Percentiles rank a stretch among this genome's conserved stretches.
Conservation (phyloP, 1,139 yeast genomes). For the Kluyveromyces sp. region DNA sequence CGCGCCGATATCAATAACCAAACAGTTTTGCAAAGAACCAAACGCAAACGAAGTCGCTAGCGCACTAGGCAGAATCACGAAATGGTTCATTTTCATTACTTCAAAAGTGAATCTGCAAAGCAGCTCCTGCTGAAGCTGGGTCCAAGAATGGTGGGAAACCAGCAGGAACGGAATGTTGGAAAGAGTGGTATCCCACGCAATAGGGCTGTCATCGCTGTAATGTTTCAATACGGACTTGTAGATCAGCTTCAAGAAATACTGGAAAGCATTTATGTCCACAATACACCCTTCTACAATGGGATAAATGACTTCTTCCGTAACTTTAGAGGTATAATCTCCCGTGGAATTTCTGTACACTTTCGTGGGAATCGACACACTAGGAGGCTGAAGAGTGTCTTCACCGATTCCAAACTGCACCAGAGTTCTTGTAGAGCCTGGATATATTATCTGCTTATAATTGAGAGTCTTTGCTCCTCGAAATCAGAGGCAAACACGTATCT, state of each 20-base stretch:
- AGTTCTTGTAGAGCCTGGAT: constrained; percentile 76
- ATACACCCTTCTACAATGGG: constrained; percentile 65
- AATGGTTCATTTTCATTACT: constrained; percentile 62
- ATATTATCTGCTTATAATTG: constrained; percentile 42
- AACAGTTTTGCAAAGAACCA: constrained; percentile 51
- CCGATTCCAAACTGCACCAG: constrained; percentile 74
- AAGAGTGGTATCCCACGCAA: constrained; percentile 35
- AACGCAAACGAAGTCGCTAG: constrained; percentile 72
- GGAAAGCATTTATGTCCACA: constrained; percentile 61
- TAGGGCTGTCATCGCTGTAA: constrained; percentile 37
- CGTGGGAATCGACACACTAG: constrained; percentile 69
- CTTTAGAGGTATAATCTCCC: constrained; percentile 8
- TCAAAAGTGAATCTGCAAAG: constrained; percentile 76
- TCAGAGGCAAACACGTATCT: background rate
- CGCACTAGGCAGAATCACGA: constrained; percentile 61
- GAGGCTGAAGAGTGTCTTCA: constrained; percentile 67
- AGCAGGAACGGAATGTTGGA: constrained; percentile 49
- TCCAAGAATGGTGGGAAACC: constrained; percentile 63
- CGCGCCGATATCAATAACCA: constrained; percentile 77
- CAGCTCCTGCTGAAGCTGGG: constrained; percentile 56
- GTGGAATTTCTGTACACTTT: constrained; percentile 53
- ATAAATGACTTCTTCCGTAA: constrained; percentile 30
- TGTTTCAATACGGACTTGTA: constrained; percentile 46
- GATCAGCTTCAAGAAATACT: constrained; percentile 55
- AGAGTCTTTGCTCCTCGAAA: constrained; percentile 3